phyloP scores from a whole-genome alignment of 2,329 filamentous ascomycete genomes.

The Grosmannia clavigera region DNA sequence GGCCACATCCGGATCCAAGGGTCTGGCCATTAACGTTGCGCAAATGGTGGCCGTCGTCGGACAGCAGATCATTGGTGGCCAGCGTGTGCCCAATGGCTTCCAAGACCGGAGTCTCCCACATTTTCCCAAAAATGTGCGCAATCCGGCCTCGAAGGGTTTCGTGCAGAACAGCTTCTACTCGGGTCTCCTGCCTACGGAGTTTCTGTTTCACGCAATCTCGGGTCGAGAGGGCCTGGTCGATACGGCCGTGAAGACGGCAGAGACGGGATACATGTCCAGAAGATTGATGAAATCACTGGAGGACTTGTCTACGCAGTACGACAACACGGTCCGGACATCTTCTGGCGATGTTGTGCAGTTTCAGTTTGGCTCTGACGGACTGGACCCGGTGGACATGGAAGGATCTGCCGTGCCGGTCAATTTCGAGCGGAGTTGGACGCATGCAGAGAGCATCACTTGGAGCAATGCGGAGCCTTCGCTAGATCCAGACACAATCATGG shows the following conservation, averaged over 20 bases:
- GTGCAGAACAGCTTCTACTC: slow-evolving; percentile 96
- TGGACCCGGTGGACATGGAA: slow-evolving; percentile 97
- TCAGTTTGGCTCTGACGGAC: slow-evolving; percentile 88
- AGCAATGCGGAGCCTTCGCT: slow-evolving; percentile 63
- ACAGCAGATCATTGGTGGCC: slow-evolving; percentile 91
- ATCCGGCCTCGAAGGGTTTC: slow-evolving; percentile 93
- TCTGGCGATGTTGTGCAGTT: slow-evolving; percentile 86
- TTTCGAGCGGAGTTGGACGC: slow-evolving; percentile 82
- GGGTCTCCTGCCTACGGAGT: slow-evolving; percentile 79
- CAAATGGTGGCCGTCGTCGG: slow-evolving; percentile 98
- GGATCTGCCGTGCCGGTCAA: slow-evolving; percentile 84
- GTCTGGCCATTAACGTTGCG: slow-evolving; percentile 93
- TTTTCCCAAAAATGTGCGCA: slow-evolving; percentile 83
- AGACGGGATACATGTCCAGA: slow-evolving; percentile 98
- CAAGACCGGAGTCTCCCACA: slow-evolving; percentile 91
- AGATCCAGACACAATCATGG: slow-evolving; percentile 59
- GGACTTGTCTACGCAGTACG: slow-evolving; percentile 86
- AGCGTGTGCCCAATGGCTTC: slow-evolving; percentile 90
- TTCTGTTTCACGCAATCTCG: slow-evolving; percentile 96
- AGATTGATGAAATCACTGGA: slow-evolving; percentile 96
- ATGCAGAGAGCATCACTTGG: slow-evolving; percentile 65
- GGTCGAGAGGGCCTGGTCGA: slow-evolving; percentile 97
- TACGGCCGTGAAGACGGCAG: slow-evolving; percentile 96
- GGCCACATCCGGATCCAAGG: slow-evolving; percentile 95
- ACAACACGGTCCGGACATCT: slow-evolving; percentile 88